A percentile compares a stretch with the other conserved stretches of the same genome.
Conservation (phyloP, 2,329 filamentous ascomycete genomes). For the Nigrograna mackinnonii region DNA sequence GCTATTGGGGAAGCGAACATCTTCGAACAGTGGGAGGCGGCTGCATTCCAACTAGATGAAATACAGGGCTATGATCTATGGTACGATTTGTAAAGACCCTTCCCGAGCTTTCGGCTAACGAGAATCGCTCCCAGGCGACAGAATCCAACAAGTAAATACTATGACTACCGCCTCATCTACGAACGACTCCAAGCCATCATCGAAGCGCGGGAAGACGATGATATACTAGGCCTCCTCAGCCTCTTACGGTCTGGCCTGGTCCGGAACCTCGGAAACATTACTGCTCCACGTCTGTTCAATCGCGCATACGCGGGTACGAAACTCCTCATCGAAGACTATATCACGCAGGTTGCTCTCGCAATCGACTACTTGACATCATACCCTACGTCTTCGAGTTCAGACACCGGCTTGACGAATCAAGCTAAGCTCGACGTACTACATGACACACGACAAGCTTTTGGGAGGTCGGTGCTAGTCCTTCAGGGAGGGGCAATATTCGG, state of each 20-base stretch:
- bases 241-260: constrained; percentile 76
- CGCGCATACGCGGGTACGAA: constrained; percentile 88
- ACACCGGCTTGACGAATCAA: constrained; percentile 66
- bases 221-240: constrained; percentile 76
- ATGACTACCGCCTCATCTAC: constrained; percentile 84
- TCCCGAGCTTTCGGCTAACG: background rate
- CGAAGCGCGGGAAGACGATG: constrained; percentile 68
- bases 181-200: constrained; percentile 74
- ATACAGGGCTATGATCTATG: constrained; percentile 80
- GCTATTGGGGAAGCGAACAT: constrained; percentile 67
- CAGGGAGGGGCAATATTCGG: constrained; percentile 93
- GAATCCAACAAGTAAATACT: constrained; percentile 77
- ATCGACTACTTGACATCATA: constrained; percentile 75
- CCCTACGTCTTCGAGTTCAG: constrained; percentile 56
- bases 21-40: constrained; percentile 86
- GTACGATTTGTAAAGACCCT: constrained; percentile 46
- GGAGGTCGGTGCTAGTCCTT: constrained; percentile 80
- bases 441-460: constrained; percentile 86
- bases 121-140: constrained; percentile 66
- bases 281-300: constrained; percentile 79
- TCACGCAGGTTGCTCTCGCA: constrained; percentile 79
- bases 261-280: constrained; percentile 90
- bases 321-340: constrained; percentile 87
- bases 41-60: constrained; percentile 82
- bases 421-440: constrained; percentile 85